Evolutionary conservation across 1,139 yeast species (phyloP).

Genomic region (Hyphopichia fennica): DNA sequence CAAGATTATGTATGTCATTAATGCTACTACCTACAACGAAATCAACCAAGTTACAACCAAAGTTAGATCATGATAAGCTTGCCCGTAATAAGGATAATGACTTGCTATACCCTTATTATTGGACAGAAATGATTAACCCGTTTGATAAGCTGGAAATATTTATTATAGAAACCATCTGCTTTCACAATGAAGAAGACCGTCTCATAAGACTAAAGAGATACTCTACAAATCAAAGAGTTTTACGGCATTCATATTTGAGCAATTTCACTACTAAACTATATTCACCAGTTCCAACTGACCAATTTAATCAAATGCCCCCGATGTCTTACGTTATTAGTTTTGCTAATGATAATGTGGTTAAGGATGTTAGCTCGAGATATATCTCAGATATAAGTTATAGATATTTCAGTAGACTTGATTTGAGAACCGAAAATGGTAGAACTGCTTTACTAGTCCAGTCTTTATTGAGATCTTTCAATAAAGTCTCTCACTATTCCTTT

Average conservation of each 20-base stretch:
- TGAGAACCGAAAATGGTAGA: constrained; percentile 31
- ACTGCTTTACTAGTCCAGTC: constrained; percentile 27
- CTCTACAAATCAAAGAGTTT: neutral
- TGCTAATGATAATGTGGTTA: constrained; percentile 15
- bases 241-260: constrained; percentile 2
- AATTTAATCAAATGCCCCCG: constrained; percentile 29
- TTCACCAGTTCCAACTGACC: constrained; percentile 22
- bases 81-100: constrained; percentile 33
- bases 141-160: constrained; percentile 24
- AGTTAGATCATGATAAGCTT: constrained; percentile 20
- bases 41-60: constrained; percentile 22
- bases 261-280: constrained; percentile 17
- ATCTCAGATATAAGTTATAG: constrained; percentile 35
- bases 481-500: constrained; percentile 4
- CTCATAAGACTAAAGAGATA: constrained; percentile 21
- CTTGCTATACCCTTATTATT: constrained; percentile 37
- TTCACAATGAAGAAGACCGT: constrained; percentile 31
- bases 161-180: constrained; percentile 31
- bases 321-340: constrained; percentile 35
- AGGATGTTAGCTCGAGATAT: constrained; percentile 38
- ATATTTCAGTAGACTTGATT: constrained; percentile 30
- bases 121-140: constrained; percentile 43
- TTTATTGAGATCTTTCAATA: constrained; percentile 22
- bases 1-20: constrained; percentile 34
- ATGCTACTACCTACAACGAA: constrained; percentile 26